phyloP scores from a whole-genome alignment of 371 early-diverging fungal genomes.

The Zychaea mexicana region DNA sequence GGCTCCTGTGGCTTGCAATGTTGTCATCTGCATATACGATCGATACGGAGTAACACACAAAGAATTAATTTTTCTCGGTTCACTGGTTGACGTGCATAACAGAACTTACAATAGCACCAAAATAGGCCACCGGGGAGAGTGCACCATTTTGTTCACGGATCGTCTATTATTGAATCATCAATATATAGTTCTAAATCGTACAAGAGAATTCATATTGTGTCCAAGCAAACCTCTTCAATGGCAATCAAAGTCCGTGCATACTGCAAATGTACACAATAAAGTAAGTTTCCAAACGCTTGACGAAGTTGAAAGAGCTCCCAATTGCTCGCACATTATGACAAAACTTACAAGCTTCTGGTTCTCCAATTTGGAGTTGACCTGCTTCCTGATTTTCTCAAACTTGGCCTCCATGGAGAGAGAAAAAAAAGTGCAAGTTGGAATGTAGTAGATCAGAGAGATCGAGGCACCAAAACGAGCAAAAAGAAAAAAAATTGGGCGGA shows the following conservation, averaged over 20 bases:
- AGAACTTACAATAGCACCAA: slow-evolving; percentile 77
- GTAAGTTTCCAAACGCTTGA: no score
- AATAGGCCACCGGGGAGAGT: slow-evolving; percentile 81
- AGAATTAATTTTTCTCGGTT: no score
- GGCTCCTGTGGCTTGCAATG: slow-evolving; percentile 48
- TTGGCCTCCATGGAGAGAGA: slow-evolving; percentile 46
- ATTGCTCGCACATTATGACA: neutral
- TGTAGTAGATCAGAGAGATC: no score
- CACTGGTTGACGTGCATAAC: no score
- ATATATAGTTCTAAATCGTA: neutral
- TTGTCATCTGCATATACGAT: slow-evolving; percentile 60
- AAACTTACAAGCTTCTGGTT: slow-evolving; percentile 75
- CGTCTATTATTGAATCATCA: slow-evolving; percentile 44
- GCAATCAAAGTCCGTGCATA: slow-evolving; percentile 82
- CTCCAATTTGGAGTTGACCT: slow-evolving; percentile 77
- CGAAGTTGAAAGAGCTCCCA: no score
- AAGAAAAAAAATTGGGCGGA: neutral
- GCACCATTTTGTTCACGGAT: slow-evolving; percentile 73
- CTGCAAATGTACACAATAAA: slow-evolving; percentile 19
- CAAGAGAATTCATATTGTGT: no score
- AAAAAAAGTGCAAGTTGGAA: neutral
- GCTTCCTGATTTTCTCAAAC: slow-evolving; percentile 59
- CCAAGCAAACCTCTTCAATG: slow-evolving; percentile 90
- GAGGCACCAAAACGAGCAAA: neutral
- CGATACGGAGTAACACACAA: no score